Evolutionary conservation across 768 basidiomycete species (phyloP).

Genomic region (Suillus hirtellus): DNA sequence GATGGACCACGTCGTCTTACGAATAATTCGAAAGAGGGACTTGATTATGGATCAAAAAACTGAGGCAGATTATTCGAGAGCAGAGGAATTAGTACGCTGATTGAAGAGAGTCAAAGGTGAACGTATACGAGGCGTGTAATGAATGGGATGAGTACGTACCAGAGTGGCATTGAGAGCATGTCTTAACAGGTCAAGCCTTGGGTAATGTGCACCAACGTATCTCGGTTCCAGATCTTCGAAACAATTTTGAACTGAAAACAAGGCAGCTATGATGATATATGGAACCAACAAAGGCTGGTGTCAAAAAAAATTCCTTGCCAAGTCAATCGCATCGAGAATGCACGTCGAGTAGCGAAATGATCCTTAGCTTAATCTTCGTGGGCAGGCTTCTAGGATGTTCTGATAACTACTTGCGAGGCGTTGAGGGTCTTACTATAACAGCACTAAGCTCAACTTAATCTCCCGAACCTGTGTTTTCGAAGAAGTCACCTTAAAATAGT

Average conservation of each 20-base stretch:
- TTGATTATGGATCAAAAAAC: too few relatives aligned
- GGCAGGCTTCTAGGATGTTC: neutral
- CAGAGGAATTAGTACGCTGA: too few relatives aligned
- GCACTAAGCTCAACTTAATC: neutral
- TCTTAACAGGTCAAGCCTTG: too few relatives aligned
- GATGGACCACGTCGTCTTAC: neutral
- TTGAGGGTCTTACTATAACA: neutral
- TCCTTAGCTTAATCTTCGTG: neutral
- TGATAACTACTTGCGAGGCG: neutral
- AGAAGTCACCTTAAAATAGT: neutral
- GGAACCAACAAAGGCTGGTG: neutral
- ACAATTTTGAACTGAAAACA: neutral
- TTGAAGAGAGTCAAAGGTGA: too few relatives aligned
- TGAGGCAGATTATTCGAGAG: too few relatives aligned
- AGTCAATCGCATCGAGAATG: neutral
- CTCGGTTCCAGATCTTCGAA: neutral
- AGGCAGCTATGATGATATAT: neutral
- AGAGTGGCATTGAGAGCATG: too few relatives aligned
- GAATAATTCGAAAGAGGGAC: too few relatives aligned
- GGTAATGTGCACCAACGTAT: too few relatives aligned
- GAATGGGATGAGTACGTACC: too few relatives aligned
- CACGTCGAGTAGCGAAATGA: neutral
- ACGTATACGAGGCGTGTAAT: too few relatives aligned
- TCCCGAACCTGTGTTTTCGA: neutral
- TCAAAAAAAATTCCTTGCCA: neutral